These are phyloP conservation scores for Chaetoceros muelleri DNA, from an alignment of 108 stramenopile species.

Conservation along the genomic window DNA sequence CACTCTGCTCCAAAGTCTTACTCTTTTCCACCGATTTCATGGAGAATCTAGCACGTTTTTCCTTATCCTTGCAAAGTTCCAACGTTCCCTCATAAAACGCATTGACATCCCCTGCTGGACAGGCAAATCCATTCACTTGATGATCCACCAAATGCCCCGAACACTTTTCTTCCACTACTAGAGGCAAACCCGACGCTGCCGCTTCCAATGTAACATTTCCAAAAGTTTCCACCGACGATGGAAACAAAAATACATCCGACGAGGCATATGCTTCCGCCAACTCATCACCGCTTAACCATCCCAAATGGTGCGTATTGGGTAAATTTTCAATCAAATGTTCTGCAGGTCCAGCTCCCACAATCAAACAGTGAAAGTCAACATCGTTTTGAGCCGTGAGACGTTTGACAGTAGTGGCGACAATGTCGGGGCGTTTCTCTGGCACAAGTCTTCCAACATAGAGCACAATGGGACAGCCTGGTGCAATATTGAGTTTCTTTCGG, in stretches of 20 bases:
- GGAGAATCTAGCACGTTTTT: conserved; percentile 19
- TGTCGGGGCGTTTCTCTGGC: conserved; percentile 60
- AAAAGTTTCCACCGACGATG: conserved; percentile 74
- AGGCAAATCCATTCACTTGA: conserved; percentile 41
- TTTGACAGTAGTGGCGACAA: conserved; percentile 34
- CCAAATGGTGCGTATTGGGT: conserved; percentile 39
- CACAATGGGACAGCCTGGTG: conserved; percentile 41
- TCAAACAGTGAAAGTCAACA: conserved; percentile 31
- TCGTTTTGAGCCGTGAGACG: conserved; percentile 16
- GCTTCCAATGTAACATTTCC: conserved; percentile 82
- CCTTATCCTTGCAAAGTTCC: conserved; percentile 23
- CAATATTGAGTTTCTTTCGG: conserved; percentile 36
- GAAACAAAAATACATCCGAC: conserved; percentile 74
- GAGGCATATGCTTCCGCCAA: conserved; percentile 54
- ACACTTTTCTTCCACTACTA: conserved; percentile 65
- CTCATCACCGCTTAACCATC: conserved; percentile 52
- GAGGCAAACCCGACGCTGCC: conserved; percentile 69
- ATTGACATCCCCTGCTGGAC: conserved; percentile 27
- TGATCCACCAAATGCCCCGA: conserved; percentile 48
- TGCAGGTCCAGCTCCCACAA: conserved; percentile 53
- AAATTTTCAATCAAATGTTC: conserved; percentile 29
- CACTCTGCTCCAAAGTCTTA: conserved; percentile 26
- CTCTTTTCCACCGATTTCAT: conserved; percentile 13
- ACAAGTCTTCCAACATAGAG: conserved; percentile 61
- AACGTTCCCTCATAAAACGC: conserved; percentile 33